A percentile compares a stretch with the other conserved stretches of the same genome.
These are phyloP conservation scores for Keithomyces neogunnii DNA, from an alignment of 2,329 filamentous ascomycete genomes.

Conservation along the genomic window DNA sequence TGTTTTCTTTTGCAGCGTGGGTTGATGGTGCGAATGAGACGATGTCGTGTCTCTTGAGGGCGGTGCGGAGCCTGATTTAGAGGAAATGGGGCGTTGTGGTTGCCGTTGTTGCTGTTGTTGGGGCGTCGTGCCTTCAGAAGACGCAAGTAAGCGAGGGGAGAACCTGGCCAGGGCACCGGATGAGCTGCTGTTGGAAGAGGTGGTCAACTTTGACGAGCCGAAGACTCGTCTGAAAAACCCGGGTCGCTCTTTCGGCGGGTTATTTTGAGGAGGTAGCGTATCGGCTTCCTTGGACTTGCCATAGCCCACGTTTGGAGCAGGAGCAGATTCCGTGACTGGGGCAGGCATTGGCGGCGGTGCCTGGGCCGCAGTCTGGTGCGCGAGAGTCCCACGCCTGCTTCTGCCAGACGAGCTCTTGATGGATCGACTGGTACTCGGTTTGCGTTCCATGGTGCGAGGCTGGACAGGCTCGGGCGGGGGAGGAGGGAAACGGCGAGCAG, in stretches of 20 bases:
- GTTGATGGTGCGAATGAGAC: constrained; percentile 37
- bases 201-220: constrained; percentile 53
- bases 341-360: constrained; percentile 19
- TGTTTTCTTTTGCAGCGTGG: constrained; percentile 73
- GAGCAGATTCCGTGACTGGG: constrained; percentile 42
- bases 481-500: constrained; percentile 23
- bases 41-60: constrained; percentile 39
- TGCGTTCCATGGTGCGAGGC: constrained; percentile 37
- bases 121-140: constrained; percentile 22
- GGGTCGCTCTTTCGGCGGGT: constrained; percentile 56
- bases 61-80: constrained; percentile 28
- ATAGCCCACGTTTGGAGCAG: constrained; percentile 50
- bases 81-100: constrained; percentile 24
- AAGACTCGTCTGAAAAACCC: constrained; percentile 95
- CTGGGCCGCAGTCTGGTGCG: constrained; percentile 15
- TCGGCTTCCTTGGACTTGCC: constrained; percentile 50
- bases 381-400: constrained; percentile 16
- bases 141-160: constrained; percentile 13
- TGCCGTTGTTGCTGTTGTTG: constrained; percentile 25
- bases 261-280: constrained; percentile 30
- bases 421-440: constrained; percentile 48
- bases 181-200: constrained; percentile 1
- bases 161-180: background rate
- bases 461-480: constrained; percentile 31
- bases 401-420: constrained; percentile 37